Evolutionary conservation across 1,284 basidiomycete species (phyloP), one percentile per base, ranked within the genome.

Genomic region (Retiboletus flavoniger): DNA sequence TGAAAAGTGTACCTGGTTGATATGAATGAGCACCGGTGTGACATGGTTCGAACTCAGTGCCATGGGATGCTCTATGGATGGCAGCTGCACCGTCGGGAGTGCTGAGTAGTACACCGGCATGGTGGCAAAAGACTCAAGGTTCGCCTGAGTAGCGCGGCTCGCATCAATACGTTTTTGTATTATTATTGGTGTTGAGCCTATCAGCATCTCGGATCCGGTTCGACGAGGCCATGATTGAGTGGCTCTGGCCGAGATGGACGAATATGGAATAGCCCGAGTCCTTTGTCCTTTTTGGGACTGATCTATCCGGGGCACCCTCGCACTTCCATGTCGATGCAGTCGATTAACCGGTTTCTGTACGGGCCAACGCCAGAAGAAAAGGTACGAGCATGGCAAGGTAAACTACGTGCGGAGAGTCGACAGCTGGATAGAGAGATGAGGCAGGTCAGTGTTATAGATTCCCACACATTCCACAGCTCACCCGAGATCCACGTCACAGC

Each of bases 331-430:
- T 43, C 50, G 56, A 94, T 95, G 92, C 91, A 95, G 72, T 77
- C 88, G 31, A 86, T 96, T 61, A 93, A 91, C 65, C 85, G 91
- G 47, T 95, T 95, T 72, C 75, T 98, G 38, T 98, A 97, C 75
- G 95, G 95, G 3, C 95, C 94, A 17, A 91, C 93, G 0, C 89
- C 95, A 34, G 94, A 98, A 72, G 96, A 98, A 75, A 85, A 82
- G 64, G 87, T 97, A 13, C 82, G 87, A 47, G 79, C 82, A 73
- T 98, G 95, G 95, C 93, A 97, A 69, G 65, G 77, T 17, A 93
- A 91, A 71, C 75, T 98, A 56, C 85, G 91, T 46, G 72, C 81
- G 51, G 91, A 98, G 72, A 80, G 85, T 67, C 83, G 95, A 26
- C 79, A 82, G 57, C 74, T 98, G 51, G 95, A 98, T 63, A 79